A percentile compares a stretch with the other conserved stretches of the same genome.
These are phyloP conservation scores for Mucor circinelloides DNA, from an alignment of 371 early-diverging fungal species.

Conservation along the genomic window DNA sequence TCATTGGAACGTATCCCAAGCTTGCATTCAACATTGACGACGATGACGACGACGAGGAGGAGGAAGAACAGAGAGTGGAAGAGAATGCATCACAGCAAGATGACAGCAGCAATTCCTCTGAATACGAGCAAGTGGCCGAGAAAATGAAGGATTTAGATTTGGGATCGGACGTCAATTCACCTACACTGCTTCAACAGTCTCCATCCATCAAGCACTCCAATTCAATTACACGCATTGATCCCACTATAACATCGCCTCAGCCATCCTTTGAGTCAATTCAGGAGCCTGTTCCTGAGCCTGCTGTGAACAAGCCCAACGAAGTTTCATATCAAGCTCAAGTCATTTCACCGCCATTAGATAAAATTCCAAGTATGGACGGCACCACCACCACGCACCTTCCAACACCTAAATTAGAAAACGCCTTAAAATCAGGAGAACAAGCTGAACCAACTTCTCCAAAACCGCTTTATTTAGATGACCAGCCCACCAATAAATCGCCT, in stretches of 20 bases:
- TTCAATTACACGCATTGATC: background rate
- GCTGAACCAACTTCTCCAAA: background rate
- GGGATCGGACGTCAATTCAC: background rate
- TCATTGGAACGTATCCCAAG: slow-evolving; percentile 46
- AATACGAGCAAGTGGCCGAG: slow-evolving; percentile 14
- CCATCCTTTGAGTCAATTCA: background rate
- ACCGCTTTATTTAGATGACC: background rate
- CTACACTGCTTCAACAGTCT: background rate
- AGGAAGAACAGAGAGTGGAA: background rate
- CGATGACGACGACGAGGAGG: slow-evolving; percentile 34
- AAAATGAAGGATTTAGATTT: slow-evolving; percentile 20
- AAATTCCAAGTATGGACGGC: background rate
- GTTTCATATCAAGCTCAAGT: background rate
- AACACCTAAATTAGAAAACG: background rate
- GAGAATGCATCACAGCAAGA: background rate
- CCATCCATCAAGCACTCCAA: background rate
- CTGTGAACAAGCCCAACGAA: background rate
- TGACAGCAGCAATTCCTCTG: slow-evolving; percentile 6
- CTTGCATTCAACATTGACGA: slow-evolving; percentile 39
- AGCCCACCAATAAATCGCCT: background rate
- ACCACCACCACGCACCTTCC: background rate
- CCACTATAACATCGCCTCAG: background rate
- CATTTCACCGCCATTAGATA: background rate
- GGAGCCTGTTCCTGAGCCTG: background rate
- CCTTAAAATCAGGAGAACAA: background rate